Percentiles rank a stretch among this genome's conserved stretches.
phyloP scores from a whole-genome alignment of 768 basidiomycete species.

The Tylopilus cervinicoccineus region DNA sequence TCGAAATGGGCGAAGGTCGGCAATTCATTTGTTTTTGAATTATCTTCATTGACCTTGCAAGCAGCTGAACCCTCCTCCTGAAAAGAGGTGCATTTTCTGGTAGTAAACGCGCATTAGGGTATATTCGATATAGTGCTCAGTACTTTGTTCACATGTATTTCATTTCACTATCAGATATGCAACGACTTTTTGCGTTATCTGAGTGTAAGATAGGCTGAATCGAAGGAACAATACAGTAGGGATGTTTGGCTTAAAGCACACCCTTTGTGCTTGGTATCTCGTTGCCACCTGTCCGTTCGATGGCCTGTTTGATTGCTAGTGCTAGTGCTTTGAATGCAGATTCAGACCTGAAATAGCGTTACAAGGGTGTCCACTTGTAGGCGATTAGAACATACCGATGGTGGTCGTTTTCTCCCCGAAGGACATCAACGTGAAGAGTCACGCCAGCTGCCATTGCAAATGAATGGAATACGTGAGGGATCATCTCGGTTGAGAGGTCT shows the following conservation, averaged over 20 bases:
- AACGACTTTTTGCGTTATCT: not conserved
- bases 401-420: slow-evolving; percentile 96
- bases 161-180: slow-evolving; percentile 5
- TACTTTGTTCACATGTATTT: slow-evolving; percentile 17
- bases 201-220: not conserved
- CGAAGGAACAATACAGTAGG: not conserved
- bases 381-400: slow-evolving; percentile 69
- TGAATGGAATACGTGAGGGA: slow-evolving; percentile 95
- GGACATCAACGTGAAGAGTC: slow-evolving; percentile 91
- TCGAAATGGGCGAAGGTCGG: slow-evolving; percentile 68
- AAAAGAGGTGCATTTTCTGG: slow-evolving; percentile 83
- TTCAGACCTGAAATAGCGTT: slow-evolving; percentile 62
- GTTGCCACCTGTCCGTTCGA: slow-evolving; percentile 79
- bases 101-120: slow-evolving; percentile 30
- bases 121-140: slow-evolving; percentile 4
- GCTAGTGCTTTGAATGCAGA: slow-evolving; percentile 98
- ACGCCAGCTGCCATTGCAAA: slow-evolving; percentile 96
- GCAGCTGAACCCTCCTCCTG: slow-evolving; percentile 78
- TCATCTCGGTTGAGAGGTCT: slow-evolving; percentile 97
- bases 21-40: slow-evolving; percentile 1
- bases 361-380: not conserved
- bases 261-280: slow-evolving; percentile 98
- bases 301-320: slow-evolving; percentile 92
- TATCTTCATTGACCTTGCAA: slow-evolving; percentile 2
- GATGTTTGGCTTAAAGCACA: slow-evolving; percentile 52